phyloP scores from a whole-genome alignment of 2,329 filamentous ascomycete species.

The Aspergillus ustus region DNA sequence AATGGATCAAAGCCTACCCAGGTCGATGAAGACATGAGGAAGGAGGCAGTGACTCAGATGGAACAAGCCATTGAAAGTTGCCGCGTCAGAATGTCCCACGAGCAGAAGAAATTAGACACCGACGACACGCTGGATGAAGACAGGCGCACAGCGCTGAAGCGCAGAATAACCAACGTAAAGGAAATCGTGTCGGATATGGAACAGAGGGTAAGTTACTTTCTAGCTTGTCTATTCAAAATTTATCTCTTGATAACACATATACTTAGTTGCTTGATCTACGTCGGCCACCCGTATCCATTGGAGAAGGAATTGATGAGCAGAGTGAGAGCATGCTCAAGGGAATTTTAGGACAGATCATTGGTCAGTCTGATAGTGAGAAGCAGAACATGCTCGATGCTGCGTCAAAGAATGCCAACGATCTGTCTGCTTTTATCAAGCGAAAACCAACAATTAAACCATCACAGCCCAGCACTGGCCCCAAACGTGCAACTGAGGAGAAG shows the following conservation, averaged over 20 bases:
- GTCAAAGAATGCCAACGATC: constrained; percentile 61
- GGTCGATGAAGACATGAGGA: constrained; percentile 60
- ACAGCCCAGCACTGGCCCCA: constrained; percentile 25
- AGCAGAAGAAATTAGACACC: constrained; percentile 51
- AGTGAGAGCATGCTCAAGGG: constrained; percentile 56
- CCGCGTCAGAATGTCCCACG: constrained; percentile 57
- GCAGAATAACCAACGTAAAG: constrained; percentile 61
- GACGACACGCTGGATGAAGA: constrained; percentile 47
- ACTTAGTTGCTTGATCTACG: constrained; percentile 60
- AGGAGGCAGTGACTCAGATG: constrained; percentile 63
- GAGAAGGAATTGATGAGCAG: constrained; percentile 37
- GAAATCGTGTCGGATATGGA: constrained; percentile 67
- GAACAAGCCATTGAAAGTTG: constrained; percentile 65
- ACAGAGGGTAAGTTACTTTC: constrained; percentile 52
- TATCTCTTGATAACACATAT: constrained; percentile 8
- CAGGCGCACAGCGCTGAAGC: constrained; percentile 45
- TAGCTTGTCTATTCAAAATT: neutral
- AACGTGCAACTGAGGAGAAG: constrained; percentile 34
- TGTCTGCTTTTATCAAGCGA: constrained; percentile 62
- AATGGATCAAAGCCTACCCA: constrained; percentile 45
- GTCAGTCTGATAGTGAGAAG: constrained; percentile 58
- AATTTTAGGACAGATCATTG: constrained; percentile 62
- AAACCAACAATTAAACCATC: constrained; percentile 43
- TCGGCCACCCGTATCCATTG: constrained; percentile 56
- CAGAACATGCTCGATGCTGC: constrained; percentile 59